phyloP scores from a whole-genome alignment of 352 stramenopile genomes.

The Phytopythium litorale region DNA sequence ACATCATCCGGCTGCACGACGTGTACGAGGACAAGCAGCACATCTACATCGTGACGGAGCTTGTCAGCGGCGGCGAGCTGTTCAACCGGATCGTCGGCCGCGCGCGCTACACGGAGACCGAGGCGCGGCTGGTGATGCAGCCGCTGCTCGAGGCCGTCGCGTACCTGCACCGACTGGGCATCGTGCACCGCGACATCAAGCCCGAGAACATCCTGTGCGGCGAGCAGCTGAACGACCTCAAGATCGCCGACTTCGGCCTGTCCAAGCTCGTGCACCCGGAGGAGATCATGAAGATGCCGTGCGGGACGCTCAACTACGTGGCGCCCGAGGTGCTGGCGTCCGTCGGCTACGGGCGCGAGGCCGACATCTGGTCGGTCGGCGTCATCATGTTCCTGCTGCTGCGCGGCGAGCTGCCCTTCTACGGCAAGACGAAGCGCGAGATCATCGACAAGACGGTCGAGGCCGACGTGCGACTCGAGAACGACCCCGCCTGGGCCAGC shows the following conservation, averaged over 20 bases:
- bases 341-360: constrained; percentile 86
- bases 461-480: constrained; percentile 78
- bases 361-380: constrained; percentile 91
- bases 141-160: constrained; percentile 87
- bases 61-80: constrained; percentile 94
- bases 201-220: constrained; percentile 89
- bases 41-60: constrained; percentile 99
- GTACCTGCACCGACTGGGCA: constrained; percentile 89
- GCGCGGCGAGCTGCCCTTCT: constrained; percentile 87
- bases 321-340: constrained; percentile 89
- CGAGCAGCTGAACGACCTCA: constrained; percentile 82
- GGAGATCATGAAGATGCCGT: constrained; percentile 93
- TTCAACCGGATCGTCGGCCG: constrained; percentile 95
- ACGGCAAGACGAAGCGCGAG: constrained; percentile 88
- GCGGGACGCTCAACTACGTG: constrained; percentile 93
- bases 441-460: constrained; percentile 92
- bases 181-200: constrained; percentile 89
- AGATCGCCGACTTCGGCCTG: constrained; percentile 92
- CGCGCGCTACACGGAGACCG: constrained; percentile 83
- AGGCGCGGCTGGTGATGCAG: constrained; percentile 85
- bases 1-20: constrained; percentile 85
- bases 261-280: constrained; percentile 91
- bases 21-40: constrained; percentile 92
- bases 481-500: constrained; percentile 44
- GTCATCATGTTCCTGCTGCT: constrained; percentile 93